phyloP scores from a whole-genome alignment of 2,329 filamentous ascomycete genomes.

The Pezicula carpinea region DNA sequence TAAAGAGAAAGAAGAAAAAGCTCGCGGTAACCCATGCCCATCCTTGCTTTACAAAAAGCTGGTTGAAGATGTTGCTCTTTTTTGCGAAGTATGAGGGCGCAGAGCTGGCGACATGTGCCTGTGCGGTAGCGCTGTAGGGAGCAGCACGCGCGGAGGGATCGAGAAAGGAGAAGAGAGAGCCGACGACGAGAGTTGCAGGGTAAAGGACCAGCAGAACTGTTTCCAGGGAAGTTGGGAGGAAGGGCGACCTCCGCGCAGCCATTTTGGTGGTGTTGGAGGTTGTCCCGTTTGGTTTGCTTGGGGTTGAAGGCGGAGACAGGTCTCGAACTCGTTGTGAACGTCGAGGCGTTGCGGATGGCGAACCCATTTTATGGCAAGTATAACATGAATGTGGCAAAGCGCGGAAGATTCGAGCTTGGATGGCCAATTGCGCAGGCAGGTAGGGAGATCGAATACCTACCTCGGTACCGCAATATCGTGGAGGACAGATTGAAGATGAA shows the following conservation, averaged over 20 bases:
- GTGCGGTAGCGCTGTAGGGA: constrained; percentile 56
- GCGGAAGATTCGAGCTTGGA: constrained; percentile 3
- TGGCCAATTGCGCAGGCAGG: constrained; percentile 4
- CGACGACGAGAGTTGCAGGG: constrained; percentile 72
- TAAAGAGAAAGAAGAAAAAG: constrained; percentile 64
- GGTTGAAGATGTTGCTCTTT: constrained; percentile 89
- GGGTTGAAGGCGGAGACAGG: constrained; percentile 9
- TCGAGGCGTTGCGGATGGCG: constrained; percentile 21
- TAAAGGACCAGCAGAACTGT: constrained; percentile 63
- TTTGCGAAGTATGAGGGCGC: constrained; percentile 86
- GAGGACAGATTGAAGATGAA: constrained; percentile 13
- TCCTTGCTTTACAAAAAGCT: constrained; percentile 89
- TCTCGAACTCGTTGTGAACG: constrained; percentile 24
- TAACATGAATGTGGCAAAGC: constrained; percentile 15
- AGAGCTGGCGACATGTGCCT: constrained; percentile 56
- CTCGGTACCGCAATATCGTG: no score
- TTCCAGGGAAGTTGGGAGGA: constrained; percentile 67
- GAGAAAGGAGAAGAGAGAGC: constrained; percentile 73
- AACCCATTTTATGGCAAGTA: constrained; percentile 22
- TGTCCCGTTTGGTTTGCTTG: constrained; percentile 5
- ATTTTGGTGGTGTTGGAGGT: constrained; percentile 10
- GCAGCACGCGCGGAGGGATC: constrained; percentile 65
- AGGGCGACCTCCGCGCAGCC: constrained; percentile 40
- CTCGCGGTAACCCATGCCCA: constrained; percentile 87
- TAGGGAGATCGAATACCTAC: constrained; percentile 10